A percentile compares a stretch with the other conserved stretches of the same genome.
Conservation (phyloP, 2,329 filamentous ascomycete genomes). For the Trichophyton equinum region DNA sequence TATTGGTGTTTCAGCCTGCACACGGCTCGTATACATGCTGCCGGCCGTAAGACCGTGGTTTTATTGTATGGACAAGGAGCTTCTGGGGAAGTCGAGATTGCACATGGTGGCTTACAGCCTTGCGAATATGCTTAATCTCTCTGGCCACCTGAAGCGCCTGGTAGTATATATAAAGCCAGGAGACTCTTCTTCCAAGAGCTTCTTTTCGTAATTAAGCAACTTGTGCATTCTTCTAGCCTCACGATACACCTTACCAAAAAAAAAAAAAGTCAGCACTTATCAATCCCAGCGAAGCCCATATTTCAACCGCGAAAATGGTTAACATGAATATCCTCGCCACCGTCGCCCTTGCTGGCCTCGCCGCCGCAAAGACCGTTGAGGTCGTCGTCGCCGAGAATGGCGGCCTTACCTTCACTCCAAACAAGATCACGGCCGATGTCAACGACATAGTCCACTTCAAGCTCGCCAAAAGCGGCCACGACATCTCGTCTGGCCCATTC, state of each 20-base stretch:
- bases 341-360: constrained; percentile 8
- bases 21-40: not conserved
- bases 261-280: not conserved
- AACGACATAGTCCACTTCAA: constrained; percentile 13
- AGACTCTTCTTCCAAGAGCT: not conserved
- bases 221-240: not conserved
- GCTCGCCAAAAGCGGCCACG: constrained; percentile 10
- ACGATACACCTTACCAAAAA: not conserved
- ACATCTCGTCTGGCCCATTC: constrained; percentile 12
- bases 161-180: not conserved
- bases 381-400: constrained; percentile 12
- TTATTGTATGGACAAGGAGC: not conserved
- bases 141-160: not conserved
- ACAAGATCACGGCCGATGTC: constrained; percentile 7
- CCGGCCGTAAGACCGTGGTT: not conserved
- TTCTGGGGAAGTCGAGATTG: not conserved
- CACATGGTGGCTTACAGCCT: not conserved
- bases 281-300: not conserved
- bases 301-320: not conserved
- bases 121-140: not conserved
- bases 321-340: constrained; percentile 3
- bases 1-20: not conserved
- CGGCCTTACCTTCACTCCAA: constrained; percentile 10
- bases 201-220: not conserved
- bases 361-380: constrained; percentile 7